These are phyloP conservation scores for Vaccinium macrocarpon DNA, from an alignment of 148 eudicot species.

Conservation along the genomic window DNA sequence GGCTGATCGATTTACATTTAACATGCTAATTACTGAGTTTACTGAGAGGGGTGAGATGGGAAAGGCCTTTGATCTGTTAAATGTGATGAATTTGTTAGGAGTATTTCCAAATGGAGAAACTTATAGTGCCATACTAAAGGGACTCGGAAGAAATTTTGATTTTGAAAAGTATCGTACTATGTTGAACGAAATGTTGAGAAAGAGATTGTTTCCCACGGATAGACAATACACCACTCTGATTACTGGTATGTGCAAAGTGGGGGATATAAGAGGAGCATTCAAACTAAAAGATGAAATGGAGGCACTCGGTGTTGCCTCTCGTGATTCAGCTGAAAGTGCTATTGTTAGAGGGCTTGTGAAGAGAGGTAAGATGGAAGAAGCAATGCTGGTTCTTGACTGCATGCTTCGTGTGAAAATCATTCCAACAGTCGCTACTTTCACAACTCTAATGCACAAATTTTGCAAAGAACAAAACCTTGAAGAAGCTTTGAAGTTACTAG, in stretches of 20 bases:
- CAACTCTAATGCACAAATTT: constrained; percentile 66
- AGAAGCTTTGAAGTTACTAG: constrained; percentile 52
- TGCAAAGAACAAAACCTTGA: constrained; percentile 51
- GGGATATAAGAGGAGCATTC: constrained; percentile 63
- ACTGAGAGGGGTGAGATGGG: constrained; percentile 53
- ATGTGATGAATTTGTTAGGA: constrained; percentile 48
- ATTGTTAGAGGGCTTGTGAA: constrained; percentile 72
- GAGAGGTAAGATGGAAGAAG: constrained; percentile 68
- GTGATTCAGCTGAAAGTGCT: constrained; percentile 59
- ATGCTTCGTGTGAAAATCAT: constrained; percentile 52
- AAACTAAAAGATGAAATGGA: constrained; percentile 67
- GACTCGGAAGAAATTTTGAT: constrained; percentile 43
- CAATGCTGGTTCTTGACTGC: constrained; percentile 46
- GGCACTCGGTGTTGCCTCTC: constrained; percentile 43
- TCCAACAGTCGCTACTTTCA: constrained; percentile 75
- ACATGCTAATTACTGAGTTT: constrained; percentile 48
- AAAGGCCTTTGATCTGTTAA: constrained; percentile 54
- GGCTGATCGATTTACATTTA: constrained; percentile 58
- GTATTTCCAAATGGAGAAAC: constrained; percentile 53
- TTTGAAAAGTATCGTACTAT: constrained; percentile 39
- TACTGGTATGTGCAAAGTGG: constrained; percentile 57
- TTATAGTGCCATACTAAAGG: constrained; percentile 49
- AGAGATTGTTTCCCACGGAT: constrained; percentile 53
- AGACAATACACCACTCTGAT: constrained; percentile 53
- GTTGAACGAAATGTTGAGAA: constrained; percentile 56